Base-by-base conservation (phyloP, 345 rosid genomes). In the Trapa bicornis region DNA sequence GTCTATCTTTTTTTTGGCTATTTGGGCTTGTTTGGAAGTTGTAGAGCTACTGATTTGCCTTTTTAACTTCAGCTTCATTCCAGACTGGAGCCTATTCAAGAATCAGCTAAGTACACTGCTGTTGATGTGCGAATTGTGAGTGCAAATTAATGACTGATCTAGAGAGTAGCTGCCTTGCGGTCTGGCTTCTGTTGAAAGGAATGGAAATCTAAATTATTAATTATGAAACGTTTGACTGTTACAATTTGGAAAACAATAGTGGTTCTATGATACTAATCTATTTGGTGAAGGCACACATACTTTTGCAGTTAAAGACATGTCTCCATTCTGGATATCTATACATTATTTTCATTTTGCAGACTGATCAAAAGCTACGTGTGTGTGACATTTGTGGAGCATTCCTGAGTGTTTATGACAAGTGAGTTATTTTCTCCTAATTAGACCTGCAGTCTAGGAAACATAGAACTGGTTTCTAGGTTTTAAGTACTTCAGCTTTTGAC, bases 371-470 rank as follows among this genome's bases (percentile, higher is more conserved):
- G 90, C 86, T 95, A 68, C 96, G 99, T 33, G 93, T 95, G 75
- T 95, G 99, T 76, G 99, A 95, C 84, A 95, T 95, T 71, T 95
- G 97, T 71, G 99, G 99, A 81, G 99, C 99, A 72, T 95, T 95
- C 76, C 80, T 95, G 81, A 95, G 98, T 71, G 97, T 94, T 60
- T 94, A 94, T 86, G 99, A 89, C 83, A 89, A 96, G 99, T 94
- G 68, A 71, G 72, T 75, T 39, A 61, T 69, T 69, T 65, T n/a
- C 77, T 47, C 43, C 80, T 37, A 39, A 37, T 32, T 50, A 66
- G 73, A 65, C 41, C 66, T 78, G 65, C 66, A 60, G 73, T 47
- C 69, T 81, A 65, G 84, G 87, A 77, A 81, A 83, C 74, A 74
- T 79, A 81, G 77, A 71, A 75, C 77, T 73, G 81, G 87, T 72